These are phyloP conservation scores for Leucaena leucocephala DNA, from an alignment of 306 rosid species.

Conservation along the genomic window DNA sequence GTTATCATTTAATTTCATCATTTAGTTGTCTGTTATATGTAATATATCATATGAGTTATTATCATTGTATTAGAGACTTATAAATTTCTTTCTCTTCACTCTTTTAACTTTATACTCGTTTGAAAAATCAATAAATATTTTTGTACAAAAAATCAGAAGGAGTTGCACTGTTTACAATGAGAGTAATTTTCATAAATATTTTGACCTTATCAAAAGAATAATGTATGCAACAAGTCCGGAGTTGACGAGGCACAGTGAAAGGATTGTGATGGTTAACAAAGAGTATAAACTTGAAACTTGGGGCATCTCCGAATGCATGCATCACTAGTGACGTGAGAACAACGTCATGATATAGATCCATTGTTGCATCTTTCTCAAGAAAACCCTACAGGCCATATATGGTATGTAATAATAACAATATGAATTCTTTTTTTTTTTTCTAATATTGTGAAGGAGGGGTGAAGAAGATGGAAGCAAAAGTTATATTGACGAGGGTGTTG, in stretches of 20 bases:
- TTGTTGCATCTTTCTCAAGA: slow-evolving; percentile 6
- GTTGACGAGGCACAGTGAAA: neutral
- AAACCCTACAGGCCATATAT: neutral
- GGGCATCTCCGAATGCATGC: neutral
- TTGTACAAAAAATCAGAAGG: too few species aligned
- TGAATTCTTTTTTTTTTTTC: neutral
- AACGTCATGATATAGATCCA: slow-evolving; percentile 40
- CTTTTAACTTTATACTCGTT: too few species aligned
- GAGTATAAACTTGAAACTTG: neutral
- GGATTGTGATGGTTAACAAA: neutral
- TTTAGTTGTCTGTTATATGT: too few species aligned
- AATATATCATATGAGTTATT: too few species aligned
- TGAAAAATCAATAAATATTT: too few species aligned
- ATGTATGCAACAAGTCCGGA: neutral
- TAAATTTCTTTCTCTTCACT: too few species aligned
- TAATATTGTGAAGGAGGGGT: neutral
- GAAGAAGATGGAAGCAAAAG: neutral
- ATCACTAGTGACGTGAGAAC: slow-evolving; percentile 46
- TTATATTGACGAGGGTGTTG: slow-evolving; percentile 23
- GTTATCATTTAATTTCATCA: too few species aligned
- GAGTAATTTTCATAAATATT: neutral
- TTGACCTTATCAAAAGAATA: neutral
- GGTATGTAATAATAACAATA: too few species aligned
- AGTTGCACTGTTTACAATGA: neutral
- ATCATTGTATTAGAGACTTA: too few species aligned